These are phyloP conservation scores for Alternaria hordeiaustralica DNA, from an alignment of 2,329 filamentous ascomycete species.

Conservation along the genomic window DNA sequence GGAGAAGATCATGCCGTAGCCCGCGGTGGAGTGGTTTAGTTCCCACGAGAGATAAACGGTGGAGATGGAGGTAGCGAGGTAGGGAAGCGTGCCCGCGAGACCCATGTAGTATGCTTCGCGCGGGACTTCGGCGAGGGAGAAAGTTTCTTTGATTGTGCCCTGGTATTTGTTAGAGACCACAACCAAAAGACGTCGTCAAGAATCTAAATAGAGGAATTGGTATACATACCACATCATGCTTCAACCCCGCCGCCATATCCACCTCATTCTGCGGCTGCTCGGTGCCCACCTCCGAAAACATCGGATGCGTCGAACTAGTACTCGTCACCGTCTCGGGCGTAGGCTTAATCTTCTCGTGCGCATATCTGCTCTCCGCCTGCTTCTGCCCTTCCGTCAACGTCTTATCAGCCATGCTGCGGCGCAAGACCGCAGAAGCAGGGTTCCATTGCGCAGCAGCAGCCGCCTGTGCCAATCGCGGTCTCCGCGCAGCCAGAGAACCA, in stretches of 20 bases:
- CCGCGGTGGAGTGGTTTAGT: conserved; percentile 72
- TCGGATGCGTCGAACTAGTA: conserved; percentile 58
- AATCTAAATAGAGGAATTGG: accelerated
- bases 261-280: conserved; percentile 44
- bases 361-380: conserved; percentile 63
- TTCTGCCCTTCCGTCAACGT: conserved; percentile 55
- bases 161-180: conserved; percentile 17
- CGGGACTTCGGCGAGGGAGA: conserved; percentile 55
- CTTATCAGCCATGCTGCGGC: conserved; percentile 52
- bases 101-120: conserved; percentile 58
- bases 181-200: neutral
- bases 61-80: conserved; percentile 80
- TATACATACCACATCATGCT: conserved; percentile 41
- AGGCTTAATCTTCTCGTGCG: conserved; percentile 62
- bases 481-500: conserved; percentile 47
- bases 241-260: conserved; percentile 57
- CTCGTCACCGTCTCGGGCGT: conserved; percentile 67
- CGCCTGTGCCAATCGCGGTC: conserved; percentile 33
- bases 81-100: conserved; percentile 63
- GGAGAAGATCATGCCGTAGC: conserved; percentile 69
- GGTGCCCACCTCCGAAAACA: conserved; percentile 49
- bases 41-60: conserved; percentile 85
- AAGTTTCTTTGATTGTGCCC: conserved; percentile 58
- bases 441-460: conserved; percentile 23
- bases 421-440: conserved; percentile 46